Evolutionary conservation across 768 basidiomycete species (phyloP).

Genomic region (Suillus discolor): DNA sequence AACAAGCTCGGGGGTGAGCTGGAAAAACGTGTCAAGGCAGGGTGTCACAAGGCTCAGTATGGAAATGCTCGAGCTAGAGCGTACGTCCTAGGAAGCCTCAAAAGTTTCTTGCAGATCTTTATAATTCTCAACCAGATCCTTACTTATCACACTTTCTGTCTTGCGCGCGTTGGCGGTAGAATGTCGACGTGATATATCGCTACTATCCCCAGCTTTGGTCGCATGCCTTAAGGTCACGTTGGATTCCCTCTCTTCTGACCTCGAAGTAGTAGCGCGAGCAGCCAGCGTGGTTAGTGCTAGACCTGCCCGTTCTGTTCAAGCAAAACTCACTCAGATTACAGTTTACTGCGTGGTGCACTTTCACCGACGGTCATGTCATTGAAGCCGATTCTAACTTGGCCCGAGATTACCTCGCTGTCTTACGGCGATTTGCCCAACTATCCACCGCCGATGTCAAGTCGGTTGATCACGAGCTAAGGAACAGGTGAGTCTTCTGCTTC

Average conservation of each 20-base stretch:
- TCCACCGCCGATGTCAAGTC: constrained; percentile 51
- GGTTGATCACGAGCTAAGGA: constrained; percentile 69
- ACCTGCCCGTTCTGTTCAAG: neutral
- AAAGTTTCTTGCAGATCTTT: constrained; percentile 1
- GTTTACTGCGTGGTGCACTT: constrained; percentile 93
- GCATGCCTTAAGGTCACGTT: constrained; percentile 63
- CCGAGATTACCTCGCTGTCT: constrained; percentile 65
- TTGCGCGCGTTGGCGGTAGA: constrained; percentile 82
- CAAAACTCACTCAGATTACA: constrained; percentile 31
- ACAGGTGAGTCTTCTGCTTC: constrained; percentile 53
- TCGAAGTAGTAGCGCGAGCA: constrained; percentile 76
- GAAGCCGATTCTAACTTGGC: constrained; percentile 76
- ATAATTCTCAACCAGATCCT: constrained; percentile 46
- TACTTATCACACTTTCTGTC: constrained; percentile 83
- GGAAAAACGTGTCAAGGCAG: constrained; percentile 69
- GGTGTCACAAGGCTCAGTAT: constrained; percentile 63
- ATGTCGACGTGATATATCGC: constrained; percentile 81
- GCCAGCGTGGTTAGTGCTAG: constrained; percentile 71
- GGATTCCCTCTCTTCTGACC: constrained; percentile 56
- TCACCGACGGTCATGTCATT: constrained; percentile 82
- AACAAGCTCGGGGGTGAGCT: constrained; percentile 75
- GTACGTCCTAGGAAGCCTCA: constrained; percentile 46
- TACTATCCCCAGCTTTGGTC: constrained; percentile 71
- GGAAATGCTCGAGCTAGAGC: constrained; percentile 81
- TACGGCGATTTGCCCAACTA: constrained; percentile 65